Base-by-base conservation (phyloP, 495 filamentous ascomycete genomes). In the Xylaria intraflava region DNA sequence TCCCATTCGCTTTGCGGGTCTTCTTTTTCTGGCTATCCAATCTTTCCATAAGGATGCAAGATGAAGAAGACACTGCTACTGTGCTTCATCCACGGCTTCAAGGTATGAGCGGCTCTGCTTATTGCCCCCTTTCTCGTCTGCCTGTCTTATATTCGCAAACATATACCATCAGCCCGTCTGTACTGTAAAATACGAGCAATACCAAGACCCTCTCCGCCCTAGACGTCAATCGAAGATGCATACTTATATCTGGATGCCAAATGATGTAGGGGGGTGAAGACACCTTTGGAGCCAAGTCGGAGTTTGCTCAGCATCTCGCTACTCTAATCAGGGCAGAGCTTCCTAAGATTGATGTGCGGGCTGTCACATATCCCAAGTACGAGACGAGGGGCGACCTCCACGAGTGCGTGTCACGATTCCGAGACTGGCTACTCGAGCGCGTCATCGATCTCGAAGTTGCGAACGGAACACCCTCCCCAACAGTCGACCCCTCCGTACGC, bases 51-150 rank as follows among this genome's bases (percentile, higher is more conserved):
- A 55, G 64, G 53, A 53, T 52, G 44, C 69, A 82, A 66, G 49
- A 95, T 89, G 86, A 89, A 85, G 73, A 95, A 90, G 69, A 96
- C 88, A 57, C 73, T 98, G 27, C 72, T 98, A 10, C 72, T 98
- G 46, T 89, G 87, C 65, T 97, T 96, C 71, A 90, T 97, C 46
- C 93, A 98, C 69, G 93, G 93, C 47, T 98, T 98, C 80, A 95
- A 97, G 83, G 90, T 92, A 69, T 45, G 70, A 56, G 36, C 22
- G 16, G 20, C 22, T 29, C 45, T 33, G n/a, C 23, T 16, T 16
- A 20, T 20, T 30, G 20, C 38, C 29, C 6, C 26, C 10, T 8
- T n/a, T 19, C 7, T 20, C 6, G 42, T 16, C 35, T 24, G 2
- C 35, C 29, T 22, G 16, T 17, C 22, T 26, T 26, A n/a, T n/a